Evolutionary conservation across 352 stramenopile species (phyloP).

Genomic region (Elongisporangium prolatum): DNA sequence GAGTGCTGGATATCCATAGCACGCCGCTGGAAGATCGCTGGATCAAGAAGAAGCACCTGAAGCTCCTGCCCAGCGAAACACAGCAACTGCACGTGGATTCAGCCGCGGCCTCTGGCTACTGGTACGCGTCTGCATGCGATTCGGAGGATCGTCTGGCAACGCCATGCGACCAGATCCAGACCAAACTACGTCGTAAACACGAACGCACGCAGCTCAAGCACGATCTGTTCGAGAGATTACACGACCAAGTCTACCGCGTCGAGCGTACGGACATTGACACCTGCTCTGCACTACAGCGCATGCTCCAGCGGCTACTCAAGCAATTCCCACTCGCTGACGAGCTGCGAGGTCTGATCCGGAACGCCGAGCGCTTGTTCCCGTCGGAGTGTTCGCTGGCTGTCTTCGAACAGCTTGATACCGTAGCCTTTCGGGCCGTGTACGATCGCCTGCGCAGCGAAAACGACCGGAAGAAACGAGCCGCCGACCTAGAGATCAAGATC

Average conservation of each 20-base stretch:
- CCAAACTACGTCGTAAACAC: constrained; percentile 56
- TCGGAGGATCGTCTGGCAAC: constrained; percentile 9
- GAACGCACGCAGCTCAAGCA: constrained; percentile 54
- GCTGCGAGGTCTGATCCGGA: constrained; percentile 76
- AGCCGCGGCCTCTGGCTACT: background rate
- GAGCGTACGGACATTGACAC: constrained; percentile 26
- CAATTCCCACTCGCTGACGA: constrained; percentile 55
- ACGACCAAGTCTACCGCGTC: constrained; percentile 54
- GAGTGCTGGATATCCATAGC: constrained; percentile 64
- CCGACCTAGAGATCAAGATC: constrained; percentile 88
- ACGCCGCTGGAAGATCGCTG: constrained; percentile 62
- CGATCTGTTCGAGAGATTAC: constrained; percentile 50
- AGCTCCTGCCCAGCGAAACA: constrained; percentile 6
- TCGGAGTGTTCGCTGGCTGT: constrained; percentile 27
- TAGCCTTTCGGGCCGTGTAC: constrained; percentile 25
- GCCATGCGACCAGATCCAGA: constrained; percentile 44
- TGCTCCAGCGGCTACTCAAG: constrained; percentile 54
- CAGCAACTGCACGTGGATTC: background rate
- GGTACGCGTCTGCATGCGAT: background rate
- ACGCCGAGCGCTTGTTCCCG: constrained; percentile 79
- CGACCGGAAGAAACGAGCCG: constrained; percentile 75
- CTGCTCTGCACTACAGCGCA: constrained; percentile 18
- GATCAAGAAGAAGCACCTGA: constrained; percentile 52
- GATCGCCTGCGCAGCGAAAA: constrained; percentile 37
- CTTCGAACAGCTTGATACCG: constrained; percentile 23